Evolutionary conservation across 495 filamentous ascomycete species (phyloP), one percentile per base, ranked within the genome.

Genomic region (Xylaria telfairii): DNA sequence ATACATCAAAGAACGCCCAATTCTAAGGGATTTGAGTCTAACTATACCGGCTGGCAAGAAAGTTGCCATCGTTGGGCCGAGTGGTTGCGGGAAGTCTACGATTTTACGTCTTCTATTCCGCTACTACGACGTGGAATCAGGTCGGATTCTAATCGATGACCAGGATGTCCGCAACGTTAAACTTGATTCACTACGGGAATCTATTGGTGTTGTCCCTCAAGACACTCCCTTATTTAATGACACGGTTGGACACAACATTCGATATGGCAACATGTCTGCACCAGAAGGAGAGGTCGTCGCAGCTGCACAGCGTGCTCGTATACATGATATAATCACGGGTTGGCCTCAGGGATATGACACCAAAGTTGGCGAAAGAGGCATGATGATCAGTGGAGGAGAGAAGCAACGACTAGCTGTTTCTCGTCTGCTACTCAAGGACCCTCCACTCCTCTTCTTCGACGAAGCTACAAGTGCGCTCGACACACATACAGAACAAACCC

Each of bases 331-430:
- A 57, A 90, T 99, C 65, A 83, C 87, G 63, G 81, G 81, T 41
- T 89, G 95, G 73, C 94, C 94, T 1, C 91, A 95, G 19, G 93
- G 94, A 4, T 99, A 99, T 76, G 79, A 92, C 21, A 99, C 96
- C 1, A 94, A 92, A 75, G 96, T 99, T 13, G 96, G 96, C 21
- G 96, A 99, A 84, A 86, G 96, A 30, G 96, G 96, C 1, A 92
- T 98, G 91, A 98, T 98, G 96, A 98, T 98, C 21, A 95, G 92
- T 4, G 96, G 95, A 9, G 96, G 96, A 41, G 96, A 99, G 82
- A 98, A 98, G 80, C 96, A 99, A 77, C 89, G 96, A 5, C 81
- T 99, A 39, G 96, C 96, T 2, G 89, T 99, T 26, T 92, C 93
- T 7, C 85, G 96, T 39, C 78, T 98, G 44, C 86, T 99, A 1